phyloP scores from a whole-genome alignment of 1,139 yeast genomes.

The Protomyces lactucae-debilis region DNA sequence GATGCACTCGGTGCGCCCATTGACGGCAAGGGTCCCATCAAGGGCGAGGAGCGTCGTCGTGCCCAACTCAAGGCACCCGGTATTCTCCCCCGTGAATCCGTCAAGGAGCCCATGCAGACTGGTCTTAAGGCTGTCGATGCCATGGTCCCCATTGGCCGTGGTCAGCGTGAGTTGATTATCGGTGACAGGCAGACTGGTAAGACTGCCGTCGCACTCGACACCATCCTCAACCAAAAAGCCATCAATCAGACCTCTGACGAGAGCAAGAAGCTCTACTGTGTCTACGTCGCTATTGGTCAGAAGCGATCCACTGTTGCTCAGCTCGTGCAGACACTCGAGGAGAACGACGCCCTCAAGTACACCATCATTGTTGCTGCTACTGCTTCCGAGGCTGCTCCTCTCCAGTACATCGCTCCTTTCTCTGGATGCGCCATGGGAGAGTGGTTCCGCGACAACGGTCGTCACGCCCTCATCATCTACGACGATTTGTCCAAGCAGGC shows the following conservation, averaged over 20 bases:
- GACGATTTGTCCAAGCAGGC: constrained; percentile 99
- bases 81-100: constrained; percentile 98
- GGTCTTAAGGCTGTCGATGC: constrained; percentile 99
- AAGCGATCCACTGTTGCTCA: constrained; percentile 99
- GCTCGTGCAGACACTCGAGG: constrained; percentile 98
- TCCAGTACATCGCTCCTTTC: constrained; percentile 99
- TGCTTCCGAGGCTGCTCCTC: constrained; percentile 99
- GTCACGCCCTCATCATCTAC: constrained; percentile 92
- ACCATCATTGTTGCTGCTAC: constrained; percentile 98
- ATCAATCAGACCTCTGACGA: constrained; percentile 95
- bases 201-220: constrained; percentile 97
- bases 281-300: constrained; percentile 99
- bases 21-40: constrained; percentile 99
- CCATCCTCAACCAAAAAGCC: constrained; percentile 98
- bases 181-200: constrained; percentile 99
- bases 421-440: constrained; percentile 99
- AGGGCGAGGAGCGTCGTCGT: constrained; percentile 77
- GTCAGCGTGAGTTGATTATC: constrained; percentile 99
- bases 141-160: constrained; percentile 99
- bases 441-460: constrained; percentile 99
- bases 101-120: constrained; percentile 98
- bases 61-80: constrained; percentile 99
- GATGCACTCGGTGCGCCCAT: constrained; percentile 99
- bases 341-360: constrained; percentile 96
- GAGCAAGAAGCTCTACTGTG: constrained; percentile 98